A percentile compares a stretch with the other conserved stretches of the same genome.
Conservation (phyloP, 495 filamentous ascomycete genomes). For the Hyaloscypha variabilis region DNA sequence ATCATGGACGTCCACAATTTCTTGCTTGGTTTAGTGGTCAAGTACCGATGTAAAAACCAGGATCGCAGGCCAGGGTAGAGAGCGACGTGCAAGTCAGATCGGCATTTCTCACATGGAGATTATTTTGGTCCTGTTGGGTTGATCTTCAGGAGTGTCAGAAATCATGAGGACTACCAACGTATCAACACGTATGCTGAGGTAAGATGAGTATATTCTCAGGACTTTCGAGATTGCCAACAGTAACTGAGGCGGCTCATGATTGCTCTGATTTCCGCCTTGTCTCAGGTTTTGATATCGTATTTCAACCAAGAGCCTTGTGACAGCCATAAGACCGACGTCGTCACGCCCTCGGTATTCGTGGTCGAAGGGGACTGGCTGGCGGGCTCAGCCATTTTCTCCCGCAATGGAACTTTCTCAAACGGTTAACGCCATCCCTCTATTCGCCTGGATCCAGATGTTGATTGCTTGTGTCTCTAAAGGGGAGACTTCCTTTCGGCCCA, state of each 20-base stretch:
- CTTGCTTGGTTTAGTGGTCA: conserved; percentile 13
- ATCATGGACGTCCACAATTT: conserved; percentile 5
- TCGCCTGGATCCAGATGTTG: conserved; percentile 8
- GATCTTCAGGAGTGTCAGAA: conserved; percentile 1
- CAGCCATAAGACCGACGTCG: conserved; percentile 3
- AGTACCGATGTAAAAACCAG: conserved; percentile 12
- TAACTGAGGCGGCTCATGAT: conserved; percentile 5
- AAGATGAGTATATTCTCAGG: conserved; percentile 1
- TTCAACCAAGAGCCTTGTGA: conserved; percentile 21
- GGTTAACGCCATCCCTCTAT: conserved; percentile 23
- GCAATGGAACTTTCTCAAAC: conserved; percentile 25
- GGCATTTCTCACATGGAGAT: conserved; percentile 22
- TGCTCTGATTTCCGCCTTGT: conserved; percentile 18
- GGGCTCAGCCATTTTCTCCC: conserved; percentile 9
- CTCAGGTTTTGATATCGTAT: conserved; percentile 15
- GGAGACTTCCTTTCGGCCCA: neutral
- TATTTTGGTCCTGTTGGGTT: conserved; percentile 4
- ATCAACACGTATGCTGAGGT: conserved; percentile 14
- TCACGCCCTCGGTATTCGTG: conserved; percentile 24
- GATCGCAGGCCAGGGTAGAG: conserved; percentile 4
- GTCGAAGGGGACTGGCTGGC: conserved; percentile 31
- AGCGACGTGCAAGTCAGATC: conserved; percentile 17
- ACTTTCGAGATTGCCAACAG: neutral
- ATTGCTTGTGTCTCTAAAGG: conserved; percentile 2
- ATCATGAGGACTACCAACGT: conserved; percentile 5